Conservation (phyloP, 2,329 filamentous ascomycete genomes). For the Venturia asperata region DNA sequence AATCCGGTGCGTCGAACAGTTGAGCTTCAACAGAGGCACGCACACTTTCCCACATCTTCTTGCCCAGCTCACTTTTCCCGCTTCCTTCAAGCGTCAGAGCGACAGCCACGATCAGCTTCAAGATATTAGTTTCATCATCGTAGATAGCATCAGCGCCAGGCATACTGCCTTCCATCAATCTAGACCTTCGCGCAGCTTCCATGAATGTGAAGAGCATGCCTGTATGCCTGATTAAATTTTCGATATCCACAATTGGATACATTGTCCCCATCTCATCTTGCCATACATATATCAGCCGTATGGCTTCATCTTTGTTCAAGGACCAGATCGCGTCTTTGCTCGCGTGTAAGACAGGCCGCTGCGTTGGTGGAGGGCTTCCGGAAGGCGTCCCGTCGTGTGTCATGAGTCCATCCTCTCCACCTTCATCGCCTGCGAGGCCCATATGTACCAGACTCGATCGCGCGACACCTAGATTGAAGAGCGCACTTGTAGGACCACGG, state of each 20-base stretch:
- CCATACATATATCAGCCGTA: constrained; percentile 70
- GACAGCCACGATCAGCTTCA: constrained; percentile 79
- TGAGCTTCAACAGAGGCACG: constrained; percentile 62
- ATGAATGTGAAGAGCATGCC: constrained; percentile 65
- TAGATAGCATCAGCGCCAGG: constrained; percentile 53
- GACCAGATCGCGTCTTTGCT: constrained; percentile 73
- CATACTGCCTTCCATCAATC: constrained; percentile 48
- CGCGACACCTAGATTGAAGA: constrained; percentile 79
- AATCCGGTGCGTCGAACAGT: constrained; percentile 49
- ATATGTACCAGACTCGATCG: constrained; percentile 82
- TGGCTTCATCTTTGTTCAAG: constrained; percentile 69
- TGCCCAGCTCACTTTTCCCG: constrained; percentile 68
- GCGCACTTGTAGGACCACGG: constrained; percentile 76
- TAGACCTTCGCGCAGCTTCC: constrained; percentile 55
- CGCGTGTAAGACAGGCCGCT: constrained; percentile 23
- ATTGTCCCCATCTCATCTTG: constrained; percentile 88
- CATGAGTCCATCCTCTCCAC: constrained; percentile 51
- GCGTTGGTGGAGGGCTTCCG: constrained; percentile 37
- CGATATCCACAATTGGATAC: constrained; percentile 79
- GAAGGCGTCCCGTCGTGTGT: constrained; percentile 49
- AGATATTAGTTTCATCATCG: constrained; percentile 58
- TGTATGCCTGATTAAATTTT: constrained; percentile 62
- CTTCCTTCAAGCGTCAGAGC: constrained; percentile 70
- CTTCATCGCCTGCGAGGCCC: constrained; percentile 66
- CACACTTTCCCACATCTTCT: constrained; percentile 67